Conservation (phyloP, 2,329 filamentous ascomycete genomes). For the Hypoxylon sp. region DNA sequence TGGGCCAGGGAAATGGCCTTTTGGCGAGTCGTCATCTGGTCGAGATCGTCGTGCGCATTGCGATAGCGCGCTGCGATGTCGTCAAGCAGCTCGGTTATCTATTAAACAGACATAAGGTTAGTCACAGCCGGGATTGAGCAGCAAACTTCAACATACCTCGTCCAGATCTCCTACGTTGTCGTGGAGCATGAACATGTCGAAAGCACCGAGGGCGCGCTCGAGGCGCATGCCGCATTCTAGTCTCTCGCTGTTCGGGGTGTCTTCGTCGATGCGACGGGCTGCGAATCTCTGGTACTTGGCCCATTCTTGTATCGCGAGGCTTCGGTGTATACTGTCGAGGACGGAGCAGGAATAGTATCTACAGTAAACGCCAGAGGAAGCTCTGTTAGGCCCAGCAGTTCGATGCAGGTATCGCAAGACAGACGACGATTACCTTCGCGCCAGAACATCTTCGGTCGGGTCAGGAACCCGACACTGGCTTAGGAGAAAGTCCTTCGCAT, state of each 20-base stretch:
- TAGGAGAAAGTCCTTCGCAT: constrained; percentile 85
- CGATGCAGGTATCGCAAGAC: not conserved
- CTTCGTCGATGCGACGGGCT: constrained; percentile 37
- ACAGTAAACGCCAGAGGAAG: constrained; percentile 3
- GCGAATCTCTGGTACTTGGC: constrained; percentile 56
- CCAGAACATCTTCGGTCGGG: constrained; percentile 75
- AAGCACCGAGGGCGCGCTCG: constrained; percentile 79
- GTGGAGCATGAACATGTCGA: constrained; percentile 87
- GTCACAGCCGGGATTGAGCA: not conserved
- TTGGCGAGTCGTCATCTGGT: constrained; percentile 65
- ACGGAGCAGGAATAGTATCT: constrained; percentile 78
- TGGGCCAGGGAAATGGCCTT: constrained; percentile 73
- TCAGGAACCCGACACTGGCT: constrained; percentile 68
- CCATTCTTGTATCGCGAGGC: constrained; percentile 82
- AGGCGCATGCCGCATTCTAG: constrained; percentile 63
- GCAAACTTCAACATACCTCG: constrained; percentile 58
- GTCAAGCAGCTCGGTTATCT: constrained; percentile 73
- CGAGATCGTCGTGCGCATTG: constrained; percentile 59
- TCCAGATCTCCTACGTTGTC: constrained; percentile 76
- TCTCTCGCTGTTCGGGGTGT: constrained; percentile 40
- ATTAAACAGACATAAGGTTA: constrained; percentile 7
- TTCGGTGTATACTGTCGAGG: constrained; percentile 81
- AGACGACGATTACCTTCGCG: constrained; percentile 53
- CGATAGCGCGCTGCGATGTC: constrained; percentile 65
- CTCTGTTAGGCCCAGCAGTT: constrained; percentile 15